Base-by-base conservation (phyloP, 805 yeast species). In the Yarrowia sp. region DNA sequence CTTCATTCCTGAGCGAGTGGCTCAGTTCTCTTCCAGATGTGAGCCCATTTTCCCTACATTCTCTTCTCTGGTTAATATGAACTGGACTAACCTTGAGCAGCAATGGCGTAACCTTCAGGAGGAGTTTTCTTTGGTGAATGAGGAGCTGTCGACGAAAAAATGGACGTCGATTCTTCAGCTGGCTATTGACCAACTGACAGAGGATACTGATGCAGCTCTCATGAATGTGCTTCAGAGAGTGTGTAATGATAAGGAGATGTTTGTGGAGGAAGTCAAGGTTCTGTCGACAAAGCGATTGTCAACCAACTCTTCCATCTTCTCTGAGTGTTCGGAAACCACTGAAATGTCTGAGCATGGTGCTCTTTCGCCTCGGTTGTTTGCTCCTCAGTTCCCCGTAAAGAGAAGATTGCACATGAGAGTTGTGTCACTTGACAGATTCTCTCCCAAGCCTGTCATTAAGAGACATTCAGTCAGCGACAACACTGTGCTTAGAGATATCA, bases 1-100 rank as follows among this genome's bases (percentile, higher is more conserved):
- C 18, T 68, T 68, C 41, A 50, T 71, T 22, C 72, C 72, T 15
- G 43, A 64, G 4, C 63, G 72, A n/a, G 62, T 71, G 17, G 68
- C 67, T 31, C 67, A 66, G 45, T 71, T 69, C 44, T 65, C 57
- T 7, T 42, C 44, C 17, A 64, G 64, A 32, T 71, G 72, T 6
- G 50, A 32, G 13, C 53, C 47, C 4, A 13, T 65, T 13, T 71
- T 69, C 44, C 72, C 72, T 0, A 15, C 69, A 0, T 70, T 71
- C n/a, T 58, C 69, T 4, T 22, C 42, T 4, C 45, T 50, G 10
- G 65, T 71, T 13, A 36, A 66, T 22, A 36, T 35, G 22, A 68
- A 69, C 62, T 63, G 58, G 65, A 33, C n/a, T 15, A 66, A 68
- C 18, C 65, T 71, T n/a, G 65, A 64, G 31, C 48, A 45, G 32